These are phyloP conservation scores for Agaricus subrufescens DNA, from an alignment of 768 basidiomycete species.

Conservation along the genomic window DNA sequence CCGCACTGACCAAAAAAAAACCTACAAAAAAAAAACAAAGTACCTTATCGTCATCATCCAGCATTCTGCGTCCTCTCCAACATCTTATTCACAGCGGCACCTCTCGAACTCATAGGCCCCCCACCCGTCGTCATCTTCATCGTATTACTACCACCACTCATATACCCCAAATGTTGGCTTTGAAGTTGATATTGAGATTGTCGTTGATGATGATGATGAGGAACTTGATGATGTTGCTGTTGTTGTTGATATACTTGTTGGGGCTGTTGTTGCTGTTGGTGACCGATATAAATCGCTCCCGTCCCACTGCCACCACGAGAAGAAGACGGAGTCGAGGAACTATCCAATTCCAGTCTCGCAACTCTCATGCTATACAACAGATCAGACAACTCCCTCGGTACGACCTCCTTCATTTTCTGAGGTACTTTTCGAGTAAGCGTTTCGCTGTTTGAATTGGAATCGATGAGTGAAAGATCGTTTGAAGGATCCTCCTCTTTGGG, in stretches of 20 bases:
- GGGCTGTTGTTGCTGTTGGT: background rate
- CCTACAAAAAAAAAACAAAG: background rate
- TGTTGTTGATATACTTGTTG: slow-evolving; percentile 12
- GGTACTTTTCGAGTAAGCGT: background rate
- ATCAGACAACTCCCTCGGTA: background rate
- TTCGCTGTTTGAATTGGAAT: background rate
- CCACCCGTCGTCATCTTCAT: background rate
- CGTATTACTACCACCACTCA: background rate
- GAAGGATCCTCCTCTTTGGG: background rate
- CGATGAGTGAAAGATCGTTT: background rate
- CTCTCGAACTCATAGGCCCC: background rate
- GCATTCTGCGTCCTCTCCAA: slow-evolving; percentile 68
- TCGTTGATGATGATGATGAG: background rate
- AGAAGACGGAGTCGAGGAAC: background rate
- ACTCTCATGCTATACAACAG: background rate
- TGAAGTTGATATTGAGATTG: background rate
- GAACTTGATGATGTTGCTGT: background rate
- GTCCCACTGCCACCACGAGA: background rate
- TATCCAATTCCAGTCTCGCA: background rate
- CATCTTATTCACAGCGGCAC: slow-evolving; percentile 61
- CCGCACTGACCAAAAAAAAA: too few species aligned
- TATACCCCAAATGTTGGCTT: slow-evolving; percentile 32
- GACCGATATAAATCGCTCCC: background rate
- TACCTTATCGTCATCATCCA: background rate
- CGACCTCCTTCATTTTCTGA: background rate